Base-by-base conservation (phyloP, 2,329 filamentous ascomycete species). In the Ascosphaera pollenicola region DNA sequence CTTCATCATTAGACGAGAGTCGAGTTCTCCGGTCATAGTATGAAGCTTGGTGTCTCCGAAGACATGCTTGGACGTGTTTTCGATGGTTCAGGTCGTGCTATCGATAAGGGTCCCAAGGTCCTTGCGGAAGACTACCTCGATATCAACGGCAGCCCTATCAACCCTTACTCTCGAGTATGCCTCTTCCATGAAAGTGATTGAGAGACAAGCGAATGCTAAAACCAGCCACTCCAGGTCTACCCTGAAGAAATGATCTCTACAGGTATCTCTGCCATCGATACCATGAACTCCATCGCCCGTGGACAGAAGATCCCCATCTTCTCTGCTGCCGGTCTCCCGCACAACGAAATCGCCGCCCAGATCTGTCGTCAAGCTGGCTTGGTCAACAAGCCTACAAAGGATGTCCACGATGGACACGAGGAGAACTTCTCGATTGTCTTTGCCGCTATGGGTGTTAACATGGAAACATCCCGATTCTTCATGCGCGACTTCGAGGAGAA, bases 371-470 rank as follows among this genome's bases (percentile, higher is more conserved):
- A 98, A 63, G 89, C 89, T 50, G 75, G 87, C 61, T 65, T 98
- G 57, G 91, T 95, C 47, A 75, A 84, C 50, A 83, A 68, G 69
- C 84, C 84, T 28, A 92, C 82, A 58, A 98, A 98, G 73, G 85
- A 79, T 47, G 76, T 89, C 18, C 89, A 98, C 55, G 91, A 98
- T 54, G 85, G 76, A 41, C 89, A 98, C 62, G 84, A 94, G 54
- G 89, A 98, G 55, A 98, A 98, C 68, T 98, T 98, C 71, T 94
- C 85, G 44, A 98, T 98, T 53, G 89, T 98, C 42, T 98, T 98
- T 57, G 91, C 83, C 56, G 89, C 89, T 55, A 98, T 98, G 89
- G 89, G 89, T 84, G 89, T 98, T 51, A 98, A 98, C 68, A 75
- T 98, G 77, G 89, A 98, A 60, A 98, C 89, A 24, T 82, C 80